Conservation (phyloP, 2,329 filamentous ascomycete species). For the Aureobasidium musti region DNA sequence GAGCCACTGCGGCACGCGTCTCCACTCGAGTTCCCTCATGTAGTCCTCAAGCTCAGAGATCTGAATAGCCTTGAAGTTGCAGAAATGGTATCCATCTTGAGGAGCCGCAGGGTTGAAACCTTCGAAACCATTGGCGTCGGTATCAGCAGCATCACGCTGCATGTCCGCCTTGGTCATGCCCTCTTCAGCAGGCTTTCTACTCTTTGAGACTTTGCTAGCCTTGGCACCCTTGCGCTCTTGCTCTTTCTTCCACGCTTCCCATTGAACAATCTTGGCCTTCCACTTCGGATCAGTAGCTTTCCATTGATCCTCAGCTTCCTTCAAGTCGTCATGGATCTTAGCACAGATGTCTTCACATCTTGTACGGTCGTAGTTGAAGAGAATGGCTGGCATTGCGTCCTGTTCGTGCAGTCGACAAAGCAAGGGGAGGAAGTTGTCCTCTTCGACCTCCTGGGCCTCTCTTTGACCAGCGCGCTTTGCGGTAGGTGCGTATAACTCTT, state of each 20-base stretch:
- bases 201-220: conserved; percentile 45
- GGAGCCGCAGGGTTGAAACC: conserved; percentile 68
- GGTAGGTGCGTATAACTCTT: conserved; percentile 21
- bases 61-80: conserved; percentile 61
- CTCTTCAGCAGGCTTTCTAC: conserved; percentile 49
- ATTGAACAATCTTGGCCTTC: conserved; percentile 61
- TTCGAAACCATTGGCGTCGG: conserved; percentile 61
- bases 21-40: conserved; percentile 54
- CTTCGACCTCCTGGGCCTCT: conserved; percentile 33
- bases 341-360: conserved; percentile 63
- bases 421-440: conserved; percentile 57
- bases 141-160: conserved; percentile 57
- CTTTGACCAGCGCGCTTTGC: conserved; percentile 35
- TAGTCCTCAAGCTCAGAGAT: conserved; percentile 61
- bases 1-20: conserved; percentile 55
- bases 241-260: conserved; percentile 58
- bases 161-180: conserved; percentile 59
- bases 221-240: conserved; percentile 45
- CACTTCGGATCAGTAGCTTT: conserved; percentile 61
- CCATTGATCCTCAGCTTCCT: conserved; percentile 58
- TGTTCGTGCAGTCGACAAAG: conserved; percentile 62
- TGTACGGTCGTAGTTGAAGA: conserved; percentile 74
- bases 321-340: conserved; percentile 56
- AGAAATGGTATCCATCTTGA: conserved; percentile 65
- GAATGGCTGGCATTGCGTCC: conserved; percentile 68